Percentiles rank a stretch among this genome's conserved stretches.
These are phyloP conservation scores for Neoarthrinium moseri DNA, from an alignment of 2,329 filamentous ascomycete species.

Conservation along the genomic window DNA sequence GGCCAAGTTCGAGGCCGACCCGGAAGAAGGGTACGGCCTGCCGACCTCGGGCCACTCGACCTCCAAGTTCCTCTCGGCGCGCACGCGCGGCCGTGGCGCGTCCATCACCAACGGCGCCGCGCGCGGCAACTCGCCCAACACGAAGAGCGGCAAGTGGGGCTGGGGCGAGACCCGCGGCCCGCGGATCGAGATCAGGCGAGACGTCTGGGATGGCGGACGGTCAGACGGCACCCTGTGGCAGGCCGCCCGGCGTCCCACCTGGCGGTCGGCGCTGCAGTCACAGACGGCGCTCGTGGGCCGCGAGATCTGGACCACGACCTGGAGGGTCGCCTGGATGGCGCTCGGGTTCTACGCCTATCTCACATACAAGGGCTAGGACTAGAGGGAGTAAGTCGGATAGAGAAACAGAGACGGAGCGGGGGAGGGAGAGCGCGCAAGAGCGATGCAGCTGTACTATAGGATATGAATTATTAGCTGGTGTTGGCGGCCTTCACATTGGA, in stretches of 20 bases:
- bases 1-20: conserved; percentile 50
- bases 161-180: conserved; percentile 44
- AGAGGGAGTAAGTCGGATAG: no score
- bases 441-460: no score
- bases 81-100: conserved; percentile 22
- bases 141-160: conserved; percentile 36
- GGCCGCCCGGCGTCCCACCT: conserved; percentile 20
- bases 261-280: conserved; percentile 12
- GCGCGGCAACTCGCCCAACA: conserved; percentile 22
- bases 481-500: not conserved
- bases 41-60: conserved; percentile 32
- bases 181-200: conserved; percentile 48
- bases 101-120: conserved; percentile 20
- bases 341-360: conserved; percentile 66
- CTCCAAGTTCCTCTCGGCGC: conserved; percentile 30
- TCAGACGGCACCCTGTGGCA: conserved; percentile 21
- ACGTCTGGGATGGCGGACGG: conserved; percentile 44
- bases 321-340: conserved; percentile 63
- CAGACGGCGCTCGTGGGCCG: conserved; percentile 46
- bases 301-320: conserved; percentile 62
- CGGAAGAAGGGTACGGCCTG: conserved; percentile 26
- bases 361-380: conserved; percentile 61
- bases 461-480: not conserved
- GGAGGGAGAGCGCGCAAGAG: no score
- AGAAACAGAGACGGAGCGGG: not conserved